Conservation (phyloP, 78 protist species). For the Reticulomyxa filosa region DNA sequence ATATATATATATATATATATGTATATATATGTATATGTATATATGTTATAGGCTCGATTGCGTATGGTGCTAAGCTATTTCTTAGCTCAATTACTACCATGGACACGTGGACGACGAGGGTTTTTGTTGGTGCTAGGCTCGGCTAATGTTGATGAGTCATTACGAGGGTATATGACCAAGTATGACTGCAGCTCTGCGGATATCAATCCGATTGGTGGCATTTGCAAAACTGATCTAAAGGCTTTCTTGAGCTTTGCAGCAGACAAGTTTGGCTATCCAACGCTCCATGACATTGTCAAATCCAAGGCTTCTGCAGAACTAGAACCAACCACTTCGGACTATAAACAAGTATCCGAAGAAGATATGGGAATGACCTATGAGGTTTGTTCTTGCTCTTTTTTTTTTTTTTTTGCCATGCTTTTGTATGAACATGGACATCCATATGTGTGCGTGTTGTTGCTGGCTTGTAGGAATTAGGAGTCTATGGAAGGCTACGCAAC, state of each 20-base stretch:
- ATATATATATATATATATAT: background rate
- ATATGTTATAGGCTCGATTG: conserved; percentile 8
- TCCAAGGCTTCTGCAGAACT: conserved; percentile 70
- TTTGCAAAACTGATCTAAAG: conserved; percentile 12
- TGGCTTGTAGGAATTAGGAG: background rate
- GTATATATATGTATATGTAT: background rate
- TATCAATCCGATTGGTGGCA: conserved; percentile 59
- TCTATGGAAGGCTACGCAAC: conserved; percentile 7
- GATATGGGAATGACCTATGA: conserved; percentile 78
- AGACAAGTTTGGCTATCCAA: background rate
- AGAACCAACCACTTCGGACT: conserved; percentile 39
- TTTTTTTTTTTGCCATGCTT: background rate
- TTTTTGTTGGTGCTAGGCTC: conserved; percentile 48
- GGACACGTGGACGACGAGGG: conserved; percentile 38
- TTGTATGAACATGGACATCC: background rate
- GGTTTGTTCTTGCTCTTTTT: background rate
- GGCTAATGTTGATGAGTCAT: conserved; percentile 56
- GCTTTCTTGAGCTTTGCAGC: too few species aligned
- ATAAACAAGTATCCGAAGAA: conserved; percentile 36
- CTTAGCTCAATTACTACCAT: conserved; percentile 42
- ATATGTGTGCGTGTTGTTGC: background rate
- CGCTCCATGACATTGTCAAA: background rate
- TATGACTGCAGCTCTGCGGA: conserved; percentile 65
- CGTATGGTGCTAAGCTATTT: conserved; percentile 53
- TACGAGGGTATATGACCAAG: conserved; percentile 57